Conservation (phyloP, 2,329 filamentous ascomycete species). For the Dactylellina sp. region DNA sequence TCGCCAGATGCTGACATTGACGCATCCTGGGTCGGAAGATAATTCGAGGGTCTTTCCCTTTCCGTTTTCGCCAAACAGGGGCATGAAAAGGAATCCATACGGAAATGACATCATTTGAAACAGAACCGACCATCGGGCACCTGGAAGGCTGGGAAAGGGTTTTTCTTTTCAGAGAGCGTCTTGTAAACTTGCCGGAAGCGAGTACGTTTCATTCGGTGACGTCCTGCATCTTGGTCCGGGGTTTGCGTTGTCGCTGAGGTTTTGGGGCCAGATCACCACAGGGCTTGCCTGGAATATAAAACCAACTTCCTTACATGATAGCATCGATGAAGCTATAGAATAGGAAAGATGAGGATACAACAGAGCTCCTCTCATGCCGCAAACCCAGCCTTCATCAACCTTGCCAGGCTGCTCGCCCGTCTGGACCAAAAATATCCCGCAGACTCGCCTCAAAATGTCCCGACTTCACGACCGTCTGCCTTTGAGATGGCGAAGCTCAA, state of each 20-base stretch:
- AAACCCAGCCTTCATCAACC: constrained; percentile 39
- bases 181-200: too few species aligned
- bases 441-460: constrained; percentile 18
- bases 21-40: neutral
- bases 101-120: constrained; percentile 40
- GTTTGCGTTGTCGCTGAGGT: constrained; percentile 43
- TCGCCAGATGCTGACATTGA: neutral
- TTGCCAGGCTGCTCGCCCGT: constrained; percentile 48
- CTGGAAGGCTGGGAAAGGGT: too few species aligned
- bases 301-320: constrained; percentile 9
- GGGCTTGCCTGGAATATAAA: constrained; percentile 39
- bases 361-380: constrained; percentile 50
- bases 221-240: too few species aligned
- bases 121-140: constrained; percentile 18
- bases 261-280: constrained; percentile 56
- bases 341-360: constrained; percentile 40
- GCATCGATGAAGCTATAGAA: constrained; percentile 21
- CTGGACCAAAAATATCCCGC: constrained; percentile 53
- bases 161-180: too few species aligned
- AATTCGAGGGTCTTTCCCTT: constrained; percentile 12
- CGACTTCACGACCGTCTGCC: constrained; percentile 44
- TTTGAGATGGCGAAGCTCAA: constrained; percentile 54
- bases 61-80: neutral
- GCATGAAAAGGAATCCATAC: neutral
- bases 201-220: too few species aligned